Base-by-base conservation (phyloP, 495 filamentous ascomycete species). In the Ramalina intermedia region DNA sequence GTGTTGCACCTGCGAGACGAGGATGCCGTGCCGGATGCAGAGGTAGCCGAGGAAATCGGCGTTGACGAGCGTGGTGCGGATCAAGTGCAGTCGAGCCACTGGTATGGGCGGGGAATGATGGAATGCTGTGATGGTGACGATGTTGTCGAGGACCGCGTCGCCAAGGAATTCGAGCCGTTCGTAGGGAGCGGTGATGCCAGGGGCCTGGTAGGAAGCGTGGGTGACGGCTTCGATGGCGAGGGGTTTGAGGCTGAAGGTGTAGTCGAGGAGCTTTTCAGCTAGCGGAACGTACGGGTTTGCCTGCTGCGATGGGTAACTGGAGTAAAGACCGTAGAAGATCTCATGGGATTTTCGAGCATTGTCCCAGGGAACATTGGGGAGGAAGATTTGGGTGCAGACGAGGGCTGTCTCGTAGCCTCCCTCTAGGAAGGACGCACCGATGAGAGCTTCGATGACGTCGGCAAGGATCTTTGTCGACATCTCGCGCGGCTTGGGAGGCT, bases 131-230 rank as follows among this genome's bases (percentile, higher is more conserved):
- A 63, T 66, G 8, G 82, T 73, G 41, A 96, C 69, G 43, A 95
- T 61, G 60, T 76, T 78, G 59, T 98, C 91, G 0, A 98, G 76
- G 11, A 95, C 66, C 0, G 87, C 74, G 57, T 98, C 91, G 7
- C 91, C 91, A 1, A 96, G 70, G 61, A 87, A 96, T 60, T 98
- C 91, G 13, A 96, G 72, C 0, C 89, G 80, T 54, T 96, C 83
- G 60, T 93, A 85, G 6, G 82, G 89, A 33, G 76, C 68, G 1
- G 65, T 65, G 7, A 61, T 59, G 18, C 49, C 53, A 5, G 52
- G 46, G n/a, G 62, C 57, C 46, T 75, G 67, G 38, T 66, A 62
- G 2, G 87, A 94, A 0, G 81, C 68, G 59, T 96, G 91, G 0
- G 88, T 96, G 27, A 94, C 69, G 2, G 89, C 85, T 66, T 96